phyloP scores from a whole-genome alignment of 1,284 basidiomycete species.

The Ustilago crameri region DNA sequence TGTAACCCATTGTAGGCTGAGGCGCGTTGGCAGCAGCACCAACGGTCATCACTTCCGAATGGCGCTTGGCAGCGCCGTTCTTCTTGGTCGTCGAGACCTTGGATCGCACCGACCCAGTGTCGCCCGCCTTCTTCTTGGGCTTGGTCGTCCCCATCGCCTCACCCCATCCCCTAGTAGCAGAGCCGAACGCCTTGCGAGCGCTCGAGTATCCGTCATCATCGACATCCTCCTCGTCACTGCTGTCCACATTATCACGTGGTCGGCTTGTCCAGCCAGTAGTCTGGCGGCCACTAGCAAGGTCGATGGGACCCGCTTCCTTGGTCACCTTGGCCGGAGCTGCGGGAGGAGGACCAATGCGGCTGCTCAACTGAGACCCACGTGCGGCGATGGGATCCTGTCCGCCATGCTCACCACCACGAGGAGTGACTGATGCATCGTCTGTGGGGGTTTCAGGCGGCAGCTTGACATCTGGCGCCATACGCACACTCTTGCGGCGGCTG shows the following conservation, averaged over 20 bases:
- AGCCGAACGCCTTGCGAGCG: slow-evolving; percentile 62
- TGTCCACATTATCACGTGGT: slow-evolving; percentile 43
- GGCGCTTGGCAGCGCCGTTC: slow-evolving; percentile 17
- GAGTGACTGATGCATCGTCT: slow-evolving; percentile 21
- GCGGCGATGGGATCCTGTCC: slow-evolving; percentile 43
- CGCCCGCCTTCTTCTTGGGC: slow-evolving; percentile 39
- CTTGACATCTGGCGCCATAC: slow-evolving; percentile 64
- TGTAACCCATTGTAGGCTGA: slow-evolving; percentile 27
- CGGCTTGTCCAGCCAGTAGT: slow-evolving; percentile 59
- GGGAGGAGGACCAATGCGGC: slow-evolving; percentile 55
- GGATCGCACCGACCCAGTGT: slow-evolving; percentile 36
- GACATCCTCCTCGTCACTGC: slow-evolving; percentile 61
- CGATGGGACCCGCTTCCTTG: slow-evolving; percentile 48
- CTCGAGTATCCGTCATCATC: slow-evolving; percentile 53
- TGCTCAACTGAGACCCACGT: slow-evolving; percentile 35
- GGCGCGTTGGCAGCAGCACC: slow-evolving; percentile 12
- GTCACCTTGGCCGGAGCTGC: slow-evolving; percentile 33
- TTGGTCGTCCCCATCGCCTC: slow-evolving; percentile 55
- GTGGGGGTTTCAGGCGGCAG: slow-evolving; percentile 59
- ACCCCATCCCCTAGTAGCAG: slow-evolving; percentile 54
- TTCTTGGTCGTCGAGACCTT: slow-evolving; percentile 33
- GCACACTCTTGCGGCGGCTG: slow-evolving; percentile 61
- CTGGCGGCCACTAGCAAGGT: slow-evolving; percentile 38
- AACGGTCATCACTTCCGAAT: slow-evolving; percentile 1
- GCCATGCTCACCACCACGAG: slow-evolving; percentile 40